Base-by-base conservation (phyloP, 768 basidiomycete species). In the Xerocomellus amylosporus region DNA sequence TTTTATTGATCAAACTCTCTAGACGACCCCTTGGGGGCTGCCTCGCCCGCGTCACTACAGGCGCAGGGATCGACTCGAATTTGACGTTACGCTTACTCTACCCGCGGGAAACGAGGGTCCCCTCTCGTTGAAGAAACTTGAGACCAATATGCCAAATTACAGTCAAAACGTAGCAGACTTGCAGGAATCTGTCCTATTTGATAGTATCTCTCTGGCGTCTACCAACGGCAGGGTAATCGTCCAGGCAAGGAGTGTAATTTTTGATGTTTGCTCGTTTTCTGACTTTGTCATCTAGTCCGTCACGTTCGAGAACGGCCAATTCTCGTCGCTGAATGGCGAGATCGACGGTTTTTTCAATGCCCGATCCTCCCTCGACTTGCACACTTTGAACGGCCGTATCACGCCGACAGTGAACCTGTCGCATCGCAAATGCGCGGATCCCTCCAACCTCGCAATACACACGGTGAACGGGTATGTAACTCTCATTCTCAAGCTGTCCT, bases 271-370 rank as follows among this genome's bases (percentile, higher is more conserved):
- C 26, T n/a, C 30, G 15, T 51, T 30, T 12, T 19, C 51, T 62
- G 26, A 64, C 45, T 1, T 37, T 51, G 3, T 2, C 15, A 8
- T 37, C 15, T 22, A 79, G 79, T 70, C 70, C 30, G 48, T 77
- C 40, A 60, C 60, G n/a, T 69, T 66, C 5, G 58, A 58, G 1
- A 26, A 47, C 22, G 72, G 65, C 7, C 30, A 42, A 12, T 61
- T 79, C 47, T 47, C 54, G n/a, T 79, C 78, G 2, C 58, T 71
- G 7, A 83, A 81, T 46, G 75, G 74, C n/a, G 61, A 58, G 8
- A 80, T 86, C 33, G 59, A 55, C 3, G 84, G 84, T 3, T 56
- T 52, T 17, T 80, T 75, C 64, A 72, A 72, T 26, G 66, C 70
- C 4, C 61, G 68, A 14, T 65, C 71, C 1, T 66, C 66, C 4